Evolutionary conservation across 495 filamentous ascomycete species (phyloP), one percentile per base, ranked within the genome.

Genomic region (Neurospora sp.): DNA sequence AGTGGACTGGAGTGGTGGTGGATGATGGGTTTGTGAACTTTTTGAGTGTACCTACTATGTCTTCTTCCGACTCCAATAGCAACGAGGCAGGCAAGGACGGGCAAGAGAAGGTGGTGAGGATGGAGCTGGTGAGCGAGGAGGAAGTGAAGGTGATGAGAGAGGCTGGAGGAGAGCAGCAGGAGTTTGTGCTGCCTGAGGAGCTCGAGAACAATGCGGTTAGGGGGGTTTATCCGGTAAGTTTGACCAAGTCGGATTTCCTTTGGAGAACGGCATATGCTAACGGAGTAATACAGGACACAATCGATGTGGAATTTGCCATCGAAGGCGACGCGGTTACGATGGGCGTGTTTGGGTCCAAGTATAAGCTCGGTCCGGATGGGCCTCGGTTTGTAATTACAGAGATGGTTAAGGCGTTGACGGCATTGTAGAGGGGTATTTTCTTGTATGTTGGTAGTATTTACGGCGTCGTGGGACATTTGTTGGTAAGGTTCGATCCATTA

Each of bases 21-120:
- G 79, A 85, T 71, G 82, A 85, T 71, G 82, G 81, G 7, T 88
- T 85, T 78, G 87, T 90, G 61, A 91, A 91, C 74, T 89, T 89
- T 69, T 76, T 90, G 37, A 81, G 79, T 70, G 73, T 81, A 7
- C 82, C 83, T 11, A 42, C 83, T 11, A 42, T 27, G 20, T 70
- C 72, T 69, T 61, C 73, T 20, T 27, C 40, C 22, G 31, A 53
- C 10, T 27, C 10, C 9, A 6, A 27, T 2, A 1, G 10, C 5
- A 3, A 27, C 5, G 48, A 27, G 22, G 46, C 11, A 5, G 39
- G 38, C 11, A 40, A 22, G 37, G 22, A 35, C 14, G 16, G 20
- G 12, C 38, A 68, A 31, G 40, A 59, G 0, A 37, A 40, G 31
- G 27, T 70, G n/a, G 66, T 18, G n/a, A 18, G 12, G 40, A 71